Conservation (phyloP, 805 yeast genomes). For the Metschnikowia cerradonensis region DNA sequence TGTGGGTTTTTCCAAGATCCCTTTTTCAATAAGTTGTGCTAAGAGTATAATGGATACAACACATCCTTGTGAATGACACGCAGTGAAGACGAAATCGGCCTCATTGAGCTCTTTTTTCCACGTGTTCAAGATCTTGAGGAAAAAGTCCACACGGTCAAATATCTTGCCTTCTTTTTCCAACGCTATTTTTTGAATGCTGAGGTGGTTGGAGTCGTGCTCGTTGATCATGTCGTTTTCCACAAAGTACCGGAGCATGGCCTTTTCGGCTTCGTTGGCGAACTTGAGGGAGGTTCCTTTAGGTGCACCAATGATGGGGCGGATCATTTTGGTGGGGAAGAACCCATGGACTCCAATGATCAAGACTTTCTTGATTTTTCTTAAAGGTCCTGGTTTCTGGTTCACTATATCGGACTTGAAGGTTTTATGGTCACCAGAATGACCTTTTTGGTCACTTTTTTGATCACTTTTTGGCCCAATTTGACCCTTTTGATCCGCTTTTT, state of each 20-base stretch:
- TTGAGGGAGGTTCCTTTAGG: slow-evolving; percentile 94
- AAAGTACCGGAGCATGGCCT: slow-evolving; percentile 62
- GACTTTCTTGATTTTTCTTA: slow-evolving; percentile 48
- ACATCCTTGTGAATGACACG: slow-evolving; percentile 94
- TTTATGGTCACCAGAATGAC: too few species aligned
- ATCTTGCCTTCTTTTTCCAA: slow-evolving; percentile 91
- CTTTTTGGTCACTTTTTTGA: too few species aligned
- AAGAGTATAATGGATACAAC: slow-evolving; percentile 82
- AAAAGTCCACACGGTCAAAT: slow-evolving; percentile 77
- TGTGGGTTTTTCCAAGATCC: slow-evolving; percentile 35
- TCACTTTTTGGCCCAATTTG: background rate
- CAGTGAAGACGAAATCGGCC: slow-evolving; percentile 87
- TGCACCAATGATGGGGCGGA: slow-evolving; percentile 84
- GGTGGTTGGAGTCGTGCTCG: slow-evolving; percentile 28
- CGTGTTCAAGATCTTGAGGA: slow-evolving; percentile 64
- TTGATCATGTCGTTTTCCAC: slow-evolving; percentile 36
- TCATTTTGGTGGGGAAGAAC: slow-evolving; percentile 83
- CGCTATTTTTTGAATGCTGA: slow-evolving; percentile 81
- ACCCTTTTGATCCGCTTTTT: slow-evolving; percentile 7
- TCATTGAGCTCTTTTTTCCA: slow-evolving; percentile 56
- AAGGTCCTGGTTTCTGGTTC: slow-evolving; percentile 26
- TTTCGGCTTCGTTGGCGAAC: slow-evolving; percentile 88
- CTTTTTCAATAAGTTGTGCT: slow-evolving; percentile 66
- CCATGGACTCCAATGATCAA: slow-evolving; percentile 94
- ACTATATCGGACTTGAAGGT: slow-evolving; percentile 19